Evolutionary conservation across 2,329 filamentous ascomycete genomes (phyloP).

Genomic region (Colletotrichum paranaense): DNA sequence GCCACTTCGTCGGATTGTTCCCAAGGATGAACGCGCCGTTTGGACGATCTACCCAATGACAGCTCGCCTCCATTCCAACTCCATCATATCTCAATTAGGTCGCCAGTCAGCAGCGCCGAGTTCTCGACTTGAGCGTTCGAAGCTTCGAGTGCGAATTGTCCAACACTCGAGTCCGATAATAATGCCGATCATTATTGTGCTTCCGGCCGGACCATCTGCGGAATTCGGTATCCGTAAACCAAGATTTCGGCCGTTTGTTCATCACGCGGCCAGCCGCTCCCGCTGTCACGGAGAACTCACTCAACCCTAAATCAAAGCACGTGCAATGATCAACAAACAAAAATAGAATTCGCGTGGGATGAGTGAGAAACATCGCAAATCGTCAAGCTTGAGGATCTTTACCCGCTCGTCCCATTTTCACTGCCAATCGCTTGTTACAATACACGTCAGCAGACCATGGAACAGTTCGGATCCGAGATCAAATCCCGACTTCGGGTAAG

Average conservation of each 20-base stretch:
- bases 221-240: not conserved
- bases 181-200: not conserved
- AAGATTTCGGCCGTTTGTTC: not conserved
- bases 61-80: conserved; percentile 8
- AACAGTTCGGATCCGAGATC: not conserved
- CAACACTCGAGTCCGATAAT: not conserved
- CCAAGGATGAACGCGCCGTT: conserved; percentile 24
- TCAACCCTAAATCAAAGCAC: not conserved
- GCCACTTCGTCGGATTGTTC: conserved; percentile 18
- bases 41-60: conserved; percentile 29
- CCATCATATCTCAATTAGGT: not conserved
- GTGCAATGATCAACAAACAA: not conserved
- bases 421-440: not conserved
- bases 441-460: conserved; percentile 5
- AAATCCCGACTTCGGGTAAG: not conserved
- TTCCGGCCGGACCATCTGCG: not conserved
- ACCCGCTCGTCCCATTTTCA: not conserved
- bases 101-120: not conserved
- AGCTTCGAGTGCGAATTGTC: not conserved
- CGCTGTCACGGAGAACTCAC: not conserved
- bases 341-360: conserved; percentile 1
- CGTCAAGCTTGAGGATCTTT: not conserved
- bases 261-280: not conserved
- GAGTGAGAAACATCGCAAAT: not conserved
- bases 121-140: not conserved